These are phyloP conservation scores for Aspergillus phoenicis DNA, from an alignment of 2,329 filamentous ascomycete species.

Conservation along the genomic window DNA sequence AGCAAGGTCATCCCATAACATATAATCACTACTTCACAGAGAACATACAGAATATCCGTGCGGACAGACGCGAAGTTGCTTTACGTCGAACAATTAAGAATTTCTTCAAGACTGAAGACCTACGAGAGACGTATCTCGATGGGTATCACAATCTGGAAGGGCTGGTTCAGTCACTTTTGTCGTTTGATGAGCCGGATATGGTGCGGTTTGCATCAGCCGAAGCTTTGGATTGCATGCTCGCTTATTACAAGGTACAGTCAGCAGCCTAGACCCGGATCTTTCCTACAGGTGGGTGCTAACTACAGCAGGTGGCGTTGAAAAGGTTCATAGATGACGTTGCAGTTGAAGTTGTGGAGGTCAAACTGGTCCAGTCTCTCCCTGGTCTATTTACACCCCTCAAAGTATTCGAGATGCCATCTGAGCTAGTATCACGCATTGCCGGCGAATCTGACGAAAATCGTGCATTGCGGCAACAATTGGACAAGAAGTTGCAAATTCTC, in stretches of 20 bases:
- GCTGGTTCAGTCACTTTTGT: background rate
- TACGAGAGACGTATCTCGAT: no score
- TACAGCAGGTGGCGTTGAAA: background rate
- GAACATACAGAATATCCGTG: constrained; percentile 31
- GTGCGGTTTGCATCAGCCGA: background rate
- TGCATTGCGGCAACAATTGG: background rate
- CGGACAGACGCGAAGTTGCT: background rate
- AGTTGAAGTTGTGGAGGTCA: background rate
- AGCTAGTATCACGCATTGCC: background rate
- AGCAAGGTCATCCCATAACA: constrained; percentile 35
- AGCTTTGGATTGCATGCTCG: constrained; percentile 3
- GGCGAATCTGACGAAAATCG: background rate
- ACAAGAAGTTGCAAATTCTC: background rate
- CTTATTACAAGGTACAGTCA: background rate
- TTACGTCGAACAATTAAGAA: background rate
- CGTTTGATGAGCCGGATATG: background rate
- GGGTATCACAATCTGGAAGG: background rate
- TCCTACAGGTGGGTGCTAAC: no score
- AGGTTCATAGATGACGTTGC: background rate
- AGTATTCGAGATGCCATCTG: background rate
- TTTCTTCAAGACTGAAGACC: background rate
- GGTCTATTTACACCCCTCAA: background rate
- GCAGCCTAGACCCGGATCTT: no score
- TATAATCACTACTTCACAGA: constrained; percentile 44
- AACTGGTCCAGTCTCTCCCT: background rate